Evolutionary conservation across 2,329 filamentous ascomycete genomes (phyloP).

Genomic region (Fusarium ramigenum): DNA sequence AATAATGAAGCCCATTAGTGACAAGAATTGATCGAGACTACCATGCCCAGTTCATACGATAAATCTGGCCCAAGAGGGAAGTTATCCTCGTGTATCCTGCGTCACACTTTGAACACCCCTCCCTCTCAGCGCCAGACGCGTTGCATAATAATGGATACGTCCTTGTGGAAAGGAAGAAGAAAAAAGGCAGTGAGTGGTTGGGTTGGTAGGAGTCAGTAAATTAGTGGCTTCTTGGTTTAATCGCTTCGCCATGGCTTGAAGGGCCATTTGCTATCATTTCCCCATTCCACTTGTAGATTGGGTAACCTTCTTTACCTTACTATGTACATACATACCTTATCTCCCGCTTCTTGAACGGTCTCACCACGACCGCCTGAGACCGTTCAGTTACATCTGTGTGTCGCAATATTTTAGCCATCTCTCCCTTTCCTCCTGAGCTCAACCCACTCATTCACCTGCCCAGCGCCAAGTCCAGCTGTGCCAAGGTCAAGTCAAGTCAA

Average conservation of each 20-base stretch:
- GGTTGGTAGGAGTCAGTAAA: not conserved
- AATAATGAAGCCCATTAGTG: not conserved
- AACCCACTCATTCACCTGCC: not conserved
- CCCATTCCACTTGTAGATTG: not conserved
- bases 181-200: not conserved
- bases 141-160: not conserved
- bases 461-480: not conserved
- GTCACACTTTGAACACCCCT: not conserved
- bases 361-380: constrained; percentile 9
- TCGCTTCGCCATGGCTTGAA: not conserved
- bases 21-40: not conserved
- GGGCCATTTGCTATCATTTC: not conserved
- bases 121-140: not conserved
- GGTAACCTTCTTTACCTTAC: not conserved
- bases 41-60: too few relatives aligned
- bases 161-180: not conserved
- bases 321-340: not conserved
- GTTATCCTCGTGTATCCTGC: constrained; percentile 25
- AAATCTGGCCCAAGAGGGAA: constrained; percentile 7
- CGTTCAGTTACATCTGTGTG: not conserved
- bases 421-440: not conserved
- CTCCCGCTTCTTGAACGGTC: not conserved
- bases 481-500: not conserved
- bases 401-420: not conserved
- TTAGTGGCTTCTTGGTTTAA: not conserved